Evolutionary conservation across 169 alveolate species (phyloP).

Genomic region (Plasmodium malariae): DNA sequence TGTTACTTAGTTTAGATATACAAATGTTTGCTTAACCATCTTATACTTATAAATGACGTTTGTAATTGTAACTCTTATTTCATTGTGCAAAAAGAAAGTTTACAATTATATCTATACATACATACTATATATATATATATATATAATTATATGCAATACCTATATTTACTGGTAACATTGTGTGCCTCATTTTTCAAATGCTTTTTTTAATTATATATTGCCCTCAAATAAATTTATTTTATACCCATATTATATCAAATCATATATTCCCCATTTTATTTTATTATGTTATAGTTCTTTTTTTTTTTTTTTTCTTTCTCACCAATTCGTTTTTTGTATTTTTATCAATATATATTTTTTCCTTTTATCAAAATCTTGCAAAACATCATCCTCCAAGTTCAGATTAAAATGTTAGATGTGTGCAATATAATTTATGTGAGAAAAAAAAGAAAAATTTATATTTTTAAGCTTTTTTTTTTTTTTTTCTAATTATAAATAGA

Average conservation of each 20-base stretch:
- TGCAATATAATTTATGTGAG: no score
- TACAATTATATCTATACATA: neutral
- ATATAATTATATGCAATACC: neutral
- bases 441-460: neutral
- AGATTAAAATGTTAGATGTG: conserved; percentile 66
- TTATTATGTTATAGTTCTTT: neutral
- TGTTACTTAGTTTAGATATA: no score
- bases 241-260: no score
- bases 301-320: neutral
- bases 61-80: no score
- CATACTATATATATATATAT: conserved; percentile 7
- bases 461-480: no score
- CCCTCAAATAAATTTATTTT: no score
- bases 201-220: conserved; percentile 4
- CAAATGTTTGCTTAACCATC: no score
- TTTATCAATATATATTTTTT: neutral
- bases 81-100: no score
- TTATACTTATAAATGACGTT: no score
- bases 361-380: neutral
- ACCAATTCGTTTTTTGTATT: neutral
- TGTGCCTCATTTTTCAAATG: neutral
- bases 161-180: neutral
- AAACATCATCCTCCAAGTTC: no score
- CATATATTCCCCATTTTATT: no score
- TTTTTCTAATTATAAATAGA: neutral